phyloP scores from a whole-genome alignment of 441 rosid genomes.

The Gossypium davidsonii region DNA sequence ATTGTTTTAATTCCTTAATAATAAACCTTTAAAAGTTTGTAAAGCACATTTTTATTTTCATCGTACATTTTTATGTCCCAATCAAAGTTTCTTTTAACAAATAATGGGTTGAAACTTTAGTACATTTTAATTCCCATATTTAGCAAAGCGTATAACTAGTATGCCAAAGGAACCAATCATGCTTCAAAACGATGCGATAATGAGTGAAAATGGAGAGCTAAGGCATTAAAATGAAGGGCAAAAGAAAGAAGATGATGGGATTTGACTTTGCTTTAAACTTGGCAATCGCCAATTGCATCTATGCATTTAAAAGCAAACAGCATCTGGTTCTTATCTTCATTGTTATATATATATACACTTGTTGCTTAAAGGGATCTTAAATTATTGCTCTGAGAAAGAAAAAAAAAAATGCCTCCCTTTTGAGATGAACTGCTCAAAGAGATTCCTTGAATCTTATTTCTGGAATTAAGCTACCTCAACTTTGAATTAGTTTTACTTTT shows the following conservation, averaged over 20 bases:
- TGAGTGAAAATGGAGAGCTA: neutral
- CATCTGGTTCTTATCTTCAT: constrained; percentile 45
- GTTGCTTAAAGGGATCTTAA: constrained; percentile 34
- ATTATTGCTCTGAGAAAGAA: constrained; percentile 25
- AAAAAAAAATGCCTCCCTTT: constrained; percentile 8
- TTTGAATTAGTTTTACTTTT: neutral
- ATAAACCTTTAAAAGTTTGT: too few species aligned
- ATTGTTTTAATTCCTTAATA: too few species aligned
- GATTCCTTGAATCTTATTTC: constrained; percentile 26
- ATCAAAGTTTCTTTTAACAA: too few species aligned
- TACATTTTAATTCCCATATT: too few species aligned
- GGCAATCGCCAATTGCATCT: constrained; percentile 22
- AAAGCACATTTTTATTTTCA: too few species aligned
- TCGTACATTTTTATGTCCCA: too few species aligned
- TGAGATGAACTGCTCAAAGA: constrained; percentile 15
- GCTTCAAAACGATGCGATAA: neutral
- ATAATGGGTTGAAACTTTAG: too few species aligned
- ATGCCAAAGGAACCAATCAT: neutral
- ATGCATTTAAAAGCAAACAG: constrained; percentile 20
- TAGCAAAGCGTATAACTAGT: too few species aligned
- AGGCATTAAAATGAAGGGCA: neutral
- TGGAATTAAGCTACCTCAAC: neutral
- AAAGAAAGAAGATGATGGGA: constrained; percentile 8
- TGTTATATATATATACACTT: constrained; percentile 11
- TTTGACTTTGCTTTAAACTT: constrained; percentile 24